Evolutionary conservation across 2,329 filamentous ascomycete species (phyloP).

Genomic region (Trichocomaceae sp.): DNA sequence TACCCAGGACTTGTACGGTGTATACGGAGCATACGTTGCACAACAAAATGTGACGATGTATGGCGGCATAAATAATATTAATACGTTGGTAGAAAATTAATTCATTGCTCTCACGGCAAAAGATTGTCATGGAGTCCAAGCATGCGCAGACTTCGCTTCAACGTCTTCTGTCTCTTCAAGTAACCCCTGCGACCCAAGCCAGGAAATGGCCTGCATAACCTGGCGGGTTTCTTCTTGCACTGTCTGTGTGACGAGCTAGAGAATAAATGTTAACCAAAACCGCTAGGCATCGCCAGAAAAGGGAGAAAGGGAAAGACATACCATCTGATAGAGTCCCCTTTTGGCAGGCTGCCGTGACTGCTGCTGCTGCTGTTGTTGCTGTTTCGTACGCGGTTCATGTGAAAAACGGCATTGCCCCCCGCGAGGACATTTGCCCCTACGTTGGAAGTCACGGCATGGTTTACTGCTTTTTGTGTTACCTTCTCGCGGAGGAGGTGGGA

Average conservation of each 20-base stretch:
- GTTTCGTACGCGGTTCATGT: slow-evolving; percentile 31
- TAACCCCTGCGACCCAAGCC: slow-evolving; percentile 37
- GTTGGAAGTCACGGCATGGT: slow-evolving; percentile 37
- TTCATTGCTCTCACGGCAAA: no score
- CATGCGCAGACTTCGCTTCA: not conserved
- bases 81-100: no score
- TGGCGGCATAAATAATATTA: no score
- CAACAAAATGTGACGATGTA: no score
- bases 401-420: slow-evolving; percentile 38
- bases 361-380: not conserved
- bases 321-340: slow-evolving; percentile 40
- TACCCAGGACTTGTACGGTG: no score
- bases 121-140: no score
- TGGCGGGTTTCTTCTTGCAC: slow-evolving; percentile 37
- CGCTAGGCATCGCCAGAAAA: not conserved
- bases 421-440: slow-evolving; percentile 36
- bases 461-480: slow-evolving; percentile 22
- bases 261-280: slow-evolving; percentile 1
- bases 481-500: slow-evolving; percentile 33
- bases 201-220: slow-evolving; percentile 38
- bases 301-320: slow-evolving; percentile 19
- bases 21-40: no score
- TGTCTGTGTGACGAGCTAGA: slow-evolving; percentile 37
- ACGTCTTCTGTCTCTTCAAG: slow-evolving; percentile 22
- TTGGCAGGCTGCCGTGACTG: slow-evolving; percentile 16